Conservation (phyloP, 805 yeast species). For the Starmerella lactis-condensi region DNA sequence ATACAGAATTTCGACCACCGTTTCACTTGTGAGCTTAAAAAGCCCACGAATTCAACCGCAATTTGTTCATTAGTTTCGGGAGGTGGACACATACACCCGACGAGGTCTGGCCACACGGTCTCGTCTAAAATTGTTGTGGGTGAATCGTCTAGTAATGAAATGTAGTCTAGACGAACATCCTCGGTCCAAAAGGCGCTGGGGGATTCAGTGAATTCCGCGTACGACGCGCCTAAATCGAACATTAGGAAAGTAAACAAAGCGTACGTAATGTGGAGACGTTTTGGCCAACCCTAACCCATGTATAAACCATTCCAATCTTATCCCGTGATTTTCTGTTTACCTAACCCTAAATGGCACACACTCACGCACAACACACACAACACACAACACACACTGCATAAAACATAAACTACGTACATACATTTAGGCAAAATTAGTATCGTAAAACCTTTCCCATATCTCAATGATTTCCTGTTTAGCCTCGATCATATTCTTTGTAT, state of each 20-base stretch:
- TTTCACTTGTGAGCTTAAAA: slow-evolving; percentile 3
- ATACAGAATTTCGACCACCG: slow-evolving; percentile 6
- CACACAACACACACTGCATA: no score
- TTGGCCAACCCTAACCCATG: no score
- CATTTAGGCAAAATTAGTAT: slow-evolving; percentile 9
- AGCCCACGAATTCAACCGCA: slow-evolving; percentile 7
- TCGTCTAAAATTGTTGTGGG: slow-evolving; percentile 6
- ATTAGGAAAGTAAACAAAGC: no score
- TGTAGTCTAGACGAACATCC: neutral
- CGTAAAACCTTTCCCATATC: slow-evolving; percentile 40
- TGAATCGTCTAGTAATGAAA: neutral
- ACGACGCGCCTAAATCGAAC: slow-evolving; percentile 15
- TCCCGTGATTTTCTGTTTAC: no score
- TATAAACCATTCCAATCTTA: no score
- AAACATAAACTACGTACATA: neutral
- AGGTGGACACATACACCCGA: slow-evolving; percentile 10
- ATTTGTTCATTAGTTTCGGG: slow-evolving; percentile 1
- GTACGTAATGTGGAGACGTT: no score
- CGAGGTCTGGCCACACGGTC: slow-evolving; percentile 9
- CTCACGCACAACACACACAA: neutral
- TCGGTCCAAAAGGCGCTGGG: slow-evolving; percentile 9
- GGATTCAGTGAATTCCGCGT: slow-evolving; percentile 11
- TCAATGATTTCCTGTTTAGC: slow-evolving; percentile 64
- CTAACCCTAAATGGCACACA: neutral
- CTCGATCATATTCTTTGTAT: slow-evolving; percentile 76